Evolutionary conservation across 2,329 filamentous ascomycete genomes (phyloP), one percentile per base, ranked within the genome.

Genomic region (Neobulgaria alba): DNA sequence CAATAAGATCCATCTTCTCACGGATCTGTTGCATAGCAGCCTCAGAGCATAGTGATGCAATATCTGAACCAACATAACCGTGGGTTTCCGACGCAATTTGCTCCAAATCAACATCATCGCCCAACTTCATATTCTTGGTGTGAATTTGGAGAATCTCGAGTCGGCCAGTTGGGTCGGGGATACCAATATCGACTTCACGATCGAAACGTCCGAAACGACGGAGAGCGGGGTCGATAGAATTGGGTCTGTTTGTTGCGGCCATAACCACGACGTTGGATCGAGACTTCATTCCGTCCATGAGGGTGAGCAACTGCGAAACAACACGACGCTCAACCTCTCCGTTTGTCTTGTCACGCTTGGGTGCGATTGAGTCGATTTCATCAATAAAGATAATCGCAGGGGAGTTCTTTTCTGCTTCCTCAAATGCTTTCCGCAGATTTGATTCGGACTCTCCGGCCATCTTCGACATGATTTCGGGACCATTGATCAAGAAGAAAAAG

Each of bases 121-220:
- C 88, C 47, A 98, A 79, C 75, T 98, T 98, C 92, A 98, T 98
- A 78, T 98, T 98, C 83, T 98, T 98, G 67, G 92, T 98, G 77
- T 98, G 92, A 55, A 98, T 98, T 67, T 94, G 87, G 47, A 98
- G 81, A 61, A 98, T 96, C 75, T 98, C 92, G 29, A 98, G 84
- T 76, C 92, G 92, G 50, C 92, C 92, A 57, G 90, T 96, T 38
- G 92, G 92, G 69, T 96, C 92, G 39, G 92, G 92, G 54, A 96
- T 94, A 60, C 90, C 89, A 60, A 98, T 95, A 61, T 98, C 92
- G 51, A 98, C 90, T 67, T 96, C 92, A 64, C 92, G 92, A 64
- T 98, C 92, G 72, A 98, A 96, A 67, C 92, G 92, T 50, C 92
- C 92, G 68, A 95, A 96, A 66, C 92, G 90, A 69, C 90, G 87